Evolutionary conservation across 176 grass and related monocot genomes (phyloP).

Genomic region (Aechmea fasciata): DNA sequence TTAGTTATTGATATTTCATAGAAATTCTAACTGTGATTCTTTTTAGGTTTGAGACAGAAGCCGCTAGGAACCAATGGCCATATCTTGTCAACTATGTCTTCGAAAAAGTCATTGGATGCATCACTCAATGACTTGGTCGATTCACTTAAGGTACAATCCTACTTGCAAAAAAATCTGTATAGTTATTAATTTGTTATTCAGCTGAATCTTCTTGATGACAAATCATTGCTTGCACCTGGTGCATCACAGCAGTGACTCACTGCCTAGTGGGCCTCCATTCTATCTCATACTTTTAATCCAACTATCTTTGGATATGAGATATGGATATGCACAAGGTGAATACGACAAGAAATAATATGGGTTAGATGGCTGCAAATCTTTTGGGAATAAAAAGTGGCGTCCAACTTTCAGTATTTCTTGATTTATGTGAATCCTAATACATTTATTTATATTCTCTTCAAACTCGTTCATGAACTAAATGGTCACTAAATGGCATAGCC

Average conservation of each 20-base stretch:
- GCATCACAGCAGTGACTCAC: no score
- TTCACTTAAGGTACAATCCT: conserved; percentile 45
- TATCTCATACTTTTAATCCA: no score
- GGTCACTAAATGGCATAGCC: background rate
- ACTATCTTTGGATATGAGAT: no score
- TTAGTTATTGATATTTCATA: background rate
- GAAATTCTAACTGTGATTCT: background rate
- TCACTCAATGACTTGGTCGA: conserved; percentile 42
- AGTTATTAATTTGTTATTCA: conserved; percentile 1
- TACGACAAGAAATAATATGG: background rate
- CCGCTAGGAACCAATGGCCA: conserved; percentile 27
- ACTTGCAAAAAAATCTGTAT: background rate
- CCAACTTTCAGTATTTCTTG: background rate
- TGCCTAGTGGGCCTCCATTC: no score
- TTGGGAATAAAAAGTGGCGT: background rate
- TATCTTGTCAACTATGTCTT: conserved; percentile 23
- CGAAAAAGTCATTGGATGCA: conserved; percentile 33
- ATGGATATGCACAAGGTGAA: no score
- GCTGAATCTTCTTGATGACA: no score
- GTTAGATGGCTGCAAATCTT: background rate
- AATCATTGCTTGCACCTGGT: no score
- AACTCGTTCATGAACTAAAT: background rate
- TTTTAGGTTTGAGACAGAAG: conserved; percentile 24
- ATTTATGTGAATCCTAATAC: background rate
- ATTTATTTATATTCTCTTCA: background rate